Conservation (phyloP, 2,329 filamentous ascomycete genomes). For the Hymenoscyphus occultus region DNA sequence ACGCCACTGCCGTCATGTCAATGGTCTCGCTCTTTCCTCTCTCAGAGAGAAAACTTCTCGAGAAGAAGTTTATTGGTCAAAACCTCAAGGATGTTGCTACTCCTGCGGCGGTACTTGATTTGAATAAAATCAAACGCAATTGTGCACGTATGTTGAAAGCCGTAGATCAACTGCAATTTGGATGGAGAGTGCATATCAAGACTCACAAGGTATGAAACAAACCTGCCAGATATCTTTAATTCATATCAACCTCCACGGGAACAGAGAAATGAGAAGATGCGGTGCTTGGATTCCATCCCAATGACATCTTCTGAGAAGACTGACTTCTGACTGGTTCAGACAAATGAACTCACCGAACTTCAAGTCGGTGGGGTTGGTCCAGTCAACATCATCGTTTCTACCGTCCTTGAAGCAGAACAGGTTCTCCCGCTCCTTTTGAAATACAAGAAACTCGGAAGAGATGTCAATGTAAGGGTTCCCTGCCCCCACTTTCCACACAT, state of each 20-base stretch:
- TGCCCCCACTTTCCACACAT: slow-evolving; percentile 5
- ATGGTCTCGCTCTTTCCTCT: slow-evolving; percentile 27
- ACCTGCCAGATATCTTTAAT: background rate
- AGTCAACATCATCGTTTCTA: slow-evolving; percentile 67
- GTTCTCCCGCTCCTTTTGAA: slow-evolving; percentile 59
- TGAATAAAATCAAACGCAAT: slow-evolving; percentile 63
- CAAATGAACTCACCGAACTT: slow-evolving; percentile 60
- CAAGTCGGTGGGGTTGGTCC: slow-evolving; percentile 60
- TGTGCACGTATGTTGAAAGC: slow-evolving; percentile 70
- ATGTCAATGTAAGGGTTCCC: slow-evolving; percentile 52
- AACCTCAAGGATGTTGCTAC: slow-evolving; percentile 58
- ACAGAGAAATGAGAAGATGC: background rate
- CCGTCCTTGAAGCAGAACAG: slow-evolving; percentile 69
- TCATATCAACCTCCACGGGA: background rate
- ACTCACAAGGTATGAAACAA: slow-evolving; percentile 67
- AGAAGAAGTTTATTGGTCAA: slow-evolving; percentile 54
- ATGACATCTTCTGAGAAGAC: background rate
- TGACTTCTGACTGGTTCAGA: slow-evolving; percentile 44
- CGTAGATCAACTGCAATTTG: slow-evolving; percentile 54
- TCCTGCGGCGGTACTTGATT: slow-evolving; percentile 67
- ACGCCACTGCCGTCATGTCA: slow-evolving; percentile 23
- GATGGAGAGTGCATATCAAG: slow-evolving; percentile 76
- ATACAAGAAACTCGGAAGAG: slow-evolving; percentile 51
- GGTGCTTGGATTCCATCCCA: background rate
- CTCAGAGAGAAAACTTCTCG: slow-evolving; percentile 40